Conservation (phyloP, 495 filamentous ascomycete species). For the Lindgomyces ingoldianus region DNA sequence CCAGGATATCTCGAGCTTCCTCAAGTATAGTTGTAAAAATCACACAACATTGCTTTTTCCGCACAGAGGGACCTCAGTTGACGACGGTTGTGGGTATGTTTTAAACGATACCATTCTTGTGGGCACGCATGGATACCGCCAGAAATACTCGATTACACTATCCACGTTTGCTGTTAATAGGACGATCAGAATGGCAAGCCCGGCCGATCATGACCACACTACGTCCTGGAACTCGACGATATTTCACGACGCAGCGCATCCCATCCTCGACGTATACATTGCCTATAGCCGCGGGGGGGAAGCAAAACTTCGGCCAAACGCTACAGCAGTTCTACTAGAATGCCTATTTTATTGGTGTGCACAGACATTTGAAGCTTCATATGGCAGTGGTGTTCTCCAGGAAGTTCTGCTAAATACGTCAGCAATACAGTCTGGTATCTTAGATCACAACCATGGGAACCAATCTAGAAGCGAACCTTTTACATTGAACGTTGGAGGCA, state of each 20-base stretch:
- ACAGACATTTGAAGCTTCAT: background rate
- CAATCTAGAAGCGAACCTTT: background rate
- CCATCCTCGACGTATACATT: constrained; percentile 28
- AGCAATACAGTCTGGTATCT: background rate
- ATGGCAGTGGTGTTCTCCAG: background rate
- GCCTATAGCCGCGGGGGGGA: constrained; percentile 16
- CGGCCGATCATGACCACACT: too few species aligned
- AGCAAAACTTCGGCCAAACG: background rate
- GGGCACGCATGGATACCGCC: background rate
- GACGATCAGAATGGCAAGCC: too few species aligned
- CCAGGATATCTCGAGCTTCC: constrained; percentile 14
- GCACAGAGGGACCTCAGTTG: background rate
- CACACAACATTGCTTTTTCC: background rate
- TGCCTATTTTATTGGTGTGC: constrained; percentile 28
- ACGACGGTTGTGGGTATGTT: constrained; percentile 10
- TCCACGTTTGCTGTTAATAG: background rate
- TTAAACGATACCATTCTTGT: constrained; percentile 11
- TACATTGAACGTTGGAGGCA: background rate
- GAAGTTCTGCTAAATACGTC: constrained; percentile 8
- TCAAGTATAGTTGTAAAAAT: constrained; percentile 13
- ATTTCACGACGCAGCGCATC: constrained; percentile 10
- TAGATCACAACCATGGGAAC: background rate
- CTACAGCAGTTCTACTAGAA: constrained; percentile 17
- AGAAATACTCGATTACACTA: background rate
- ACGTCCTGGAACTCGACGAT: constrained; percentile 15